Evolutionary conservation across 2,329 filamentous ascomycete species (phyloP), one percentile per base, ranked within the genome.

Genomic region (Ambrosiella cleistominuta): DNA sequence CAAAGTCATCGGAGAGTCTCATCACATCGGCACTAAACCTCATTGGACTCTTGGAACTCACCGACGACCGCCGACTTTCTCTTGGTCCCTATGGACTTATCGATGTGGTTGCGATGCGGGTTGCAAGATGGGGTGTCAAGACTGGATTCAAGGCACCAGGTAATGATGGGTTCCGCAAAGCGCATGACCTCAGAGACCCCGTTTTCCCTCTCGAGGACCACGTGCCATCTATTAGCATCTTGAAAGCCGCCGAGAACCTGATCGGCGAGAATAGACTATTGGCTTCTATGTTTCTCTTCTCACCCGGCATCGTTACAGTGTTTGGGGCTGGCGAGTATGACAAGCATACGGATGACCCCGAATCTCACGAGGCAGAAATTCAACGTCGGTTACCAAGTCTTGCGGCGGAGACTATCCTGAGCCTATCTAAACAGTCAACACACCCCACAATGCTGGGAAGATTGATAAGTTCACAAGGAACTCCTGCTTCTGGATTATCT

Each of bases 231-330:
- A 12, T 15, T 51, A 19, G 17, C 19, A 78, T 95, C 15, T 71
- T 97, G 6, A 83, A 88, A 62, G 87, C 90, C 0, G 79, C 95
- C 55, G 78, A 82, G 17, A 78, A 82, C 51, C 85, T 96, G 53
- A 79, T 95, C 54, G 79, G 82, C 61, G 81, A 87, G 64, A 96
- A 91, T 0, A 84, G 83, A 63, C 86, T 84, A 68, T 80, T 88
- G 57, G 83, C 87, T 8, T 83, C 83, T 62, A 79, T 87, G 64
- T 76, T 87, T 54, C 70, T 85, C 49, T 83, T 79, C 60, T 84
- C 85, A 0, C 83, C 83, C 1, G 77, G 81, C 0, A 80, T 89
- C 45, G 70, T 86, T 58, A 79, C 83, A 17, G 78, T 86, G 9
- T 86, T 88, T 61, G 27, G 27, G 4, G 27, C 27, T 3, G 27